A percentile compares a stretch with the other conserved stretches of the same genome.
These are phyloP conservation scores for Sechiopsis laciniata DNA, from an alignment of 306 rosid genomes.

Conservation along the genomic window DNA sequence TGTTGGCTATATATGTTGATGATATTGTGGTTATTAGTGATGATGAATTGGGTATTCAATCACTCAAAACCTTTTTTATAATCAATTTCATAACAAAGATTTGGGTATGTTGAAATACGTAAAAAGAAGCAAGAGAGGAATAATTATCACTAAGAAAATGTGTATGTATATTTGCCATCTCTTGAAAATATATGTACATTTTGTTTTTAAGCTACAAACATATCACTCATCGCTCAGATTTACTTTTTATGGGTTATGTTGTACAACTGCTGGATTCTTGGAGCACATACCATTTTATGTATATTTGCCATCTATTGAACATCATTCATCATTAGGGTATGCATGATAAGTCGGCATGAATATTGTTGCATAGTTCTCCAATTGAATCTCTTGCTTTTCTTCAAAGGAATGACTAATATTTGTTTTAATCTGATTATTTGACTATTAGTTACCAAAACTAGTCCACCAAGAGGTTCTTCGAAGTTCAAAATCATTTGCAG, in stretches of 20 bases:
- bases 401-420: background rate
- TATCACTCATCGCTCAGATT: background rate
- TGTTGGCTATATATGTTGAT: background rate
- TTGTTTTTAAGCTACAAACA: background rate
- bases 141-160: too few relatives aligned
- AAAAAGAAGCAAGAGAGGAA: too few relatives aligned
- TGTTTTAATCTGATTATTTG: background rate
- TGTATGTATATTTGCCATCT: background rate
- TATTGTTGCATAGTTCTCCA: background rate
- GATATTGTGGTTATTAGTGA: background rate
- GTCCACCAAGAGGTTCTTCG: conserved; percentile 54
- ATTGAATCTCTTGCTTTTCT: background rate
- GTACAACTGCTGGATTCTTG: background rate
- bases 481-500: conserved; percentile 48
- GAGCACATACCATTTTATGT: background rate
- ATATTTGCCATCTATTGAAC: background rate
- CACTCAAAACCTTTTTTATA: background rate
- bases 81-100: too few relatives aligned
- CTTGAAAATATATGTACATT: background rate
- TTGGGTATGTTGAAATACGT: too few relatives aligned
- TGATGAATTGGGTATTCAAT: background rate
- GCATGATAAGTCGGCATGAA: background rate
- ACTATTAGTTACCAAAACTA: conserved; percentile 71
- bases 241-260: background rate
- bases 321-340: background rate